A percentile compares a stretch with the other conserved stretches of the same genome.
Evolutionary conservation across 2,329 filamentous ascomycete genomes (phyloP).

Genomic region (Botryosphaeria agaves): DNA sequence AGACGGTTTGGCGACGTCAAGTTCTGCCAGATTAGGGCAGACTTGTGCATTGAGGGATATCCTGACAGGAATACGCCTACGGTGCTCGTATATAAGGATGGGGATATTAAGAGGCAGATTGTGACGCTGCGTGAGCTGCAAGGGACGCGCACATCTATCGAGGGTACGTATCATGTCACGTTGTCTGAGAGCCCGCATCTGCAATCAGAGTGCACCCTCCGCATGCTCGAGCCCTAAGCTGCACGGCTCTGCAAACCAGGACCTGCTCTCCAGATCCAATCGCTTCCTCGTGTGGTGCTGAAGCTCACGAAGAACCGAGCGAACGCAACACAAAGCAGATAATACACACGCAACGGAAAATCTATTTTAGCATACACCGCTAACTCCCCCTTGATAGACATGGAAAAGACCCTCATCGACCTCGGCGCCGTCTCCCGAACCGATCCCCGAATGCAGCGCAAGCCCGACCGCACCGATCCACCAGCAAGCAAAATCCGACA

Average conservation of each 20-base stretch:
- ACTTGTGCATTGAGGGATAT: slow-evolving; percentile 92
- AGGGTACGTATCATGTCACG: slow-evolving; percentile 19
- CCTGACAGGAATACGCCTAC: slow-evolving; percentile 91
- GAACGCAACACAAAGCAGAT: no score
- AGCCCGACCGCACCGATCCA: slow-evolving; percentile 40
- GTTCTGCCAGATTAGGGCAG: slow-evolving; percentile 87
- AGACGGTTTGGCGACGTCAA: slow-evolving; percentile 83
- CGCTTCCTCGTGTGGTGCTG: no score
- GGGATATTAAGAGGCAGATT: slow-evolving; percentile 79
- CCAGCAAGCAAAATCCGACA: slow-evolving; percentile 36
- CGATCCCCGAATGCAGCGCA: slow-evolving; percentile 58
- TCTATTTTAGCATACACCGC: no score
- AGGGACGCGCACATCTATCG: slow-evolving; percentile 51
- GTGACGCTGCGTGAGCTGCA: slow-evolving; percentile 73
- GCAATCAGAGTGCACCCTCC: no score
- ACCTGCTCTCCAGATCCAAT: no score
- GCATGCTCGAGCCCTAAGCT: background rate
- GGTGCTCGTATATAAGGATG: slow-evolving; percentile 79
- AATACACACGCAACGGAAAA: no score
- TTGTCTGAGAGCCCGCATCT: no score
- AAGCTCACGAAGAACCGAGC: no score
- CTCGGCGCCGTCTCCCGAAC: slow-evolving; percentile 62
- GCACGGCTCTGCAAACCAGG: background rate
- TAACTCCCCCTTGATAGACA: slow-evolving; percentile 34
- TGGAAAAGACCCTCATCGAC: slow-evolving; percentile 69